These are phyloP conservation scores for Emergomyces orientalis DNA, from an alignment of 2,329 filamentous ascomycete genomes.

Conservation along the genomic window DNA sequence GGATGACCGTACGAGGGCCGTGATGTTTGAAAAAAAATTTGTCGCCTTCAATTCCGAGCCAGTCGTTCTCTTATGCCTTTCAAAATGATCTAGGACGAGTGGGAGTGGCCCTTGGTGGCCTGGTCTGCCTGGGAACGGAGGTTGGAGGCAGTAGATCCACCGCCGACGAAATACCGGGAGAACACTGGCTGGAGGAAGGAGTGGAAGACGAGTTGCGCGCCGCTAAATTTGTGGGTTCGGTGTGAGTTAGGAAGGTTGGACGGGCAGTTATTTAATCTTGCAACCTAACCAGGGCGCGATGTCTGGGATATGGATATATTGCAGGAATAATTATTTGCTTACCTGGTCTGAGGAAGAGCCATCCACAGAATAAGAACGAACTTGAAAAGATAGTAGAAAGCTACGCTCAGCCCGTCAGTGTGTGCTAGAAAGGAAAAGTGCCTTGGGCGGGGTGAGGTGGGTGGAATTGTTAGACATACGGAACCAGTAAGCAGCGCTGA, in stretches of 20 bases:
- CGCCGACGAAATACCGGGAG: slow-evolving; percentile 73
- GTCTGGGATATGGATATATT: not conserved
- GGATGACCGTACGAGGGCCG: not conserved
- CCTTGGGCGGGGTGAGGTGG: not conserved
- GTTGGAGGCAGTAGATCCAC: slow-evolving; percentile 68
- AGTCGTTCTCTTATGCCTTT: not conserved
- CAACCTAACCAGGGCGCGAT: not conserved
- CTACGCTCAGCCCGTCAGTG: slow-evolving; percentile 20
- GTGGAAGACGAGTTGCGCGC: slow-evolving; percentile 92
- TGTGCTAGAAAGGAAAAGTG: not conserved
- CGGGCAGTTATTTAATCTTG: not conserved
- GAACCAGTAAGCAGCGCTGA: slow-evolving; percentile 63
- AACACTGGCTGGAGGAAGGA: slow-evolving; percentile 89
- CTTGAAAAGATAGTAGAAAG: slow-evolving; percentile 99
- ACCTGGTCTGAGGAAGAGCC: slow-evolving; percentile 88
- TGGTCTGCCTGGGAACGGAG: slow-evolving; percentile 82
- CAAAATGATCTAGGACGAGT: slow-evolving; percentile 48
- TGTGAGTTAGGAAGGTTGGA: slow-evolving; percentile 2
- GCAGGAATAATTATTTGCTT: slow-evolving; percentile 37
- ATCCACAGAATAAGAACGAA: slow-evolving; percentile 97
- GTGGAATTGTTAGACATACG: slow-evolving; percentile 33
- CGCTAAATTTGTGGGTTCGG: slow-evolving; percentile 46
- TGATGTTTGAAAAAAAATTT: too few relatives aligned
- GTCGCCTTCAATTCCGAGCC: not conserved
- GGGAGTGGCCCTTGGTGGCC: slow-evolving; percentile 42